Evolutionary conservation across 371 early-diverging fungal genomes (phyloP), one percentile per base, ranked within the genome.

Genomic region (Syncephalis plumigaleata): DNA sequence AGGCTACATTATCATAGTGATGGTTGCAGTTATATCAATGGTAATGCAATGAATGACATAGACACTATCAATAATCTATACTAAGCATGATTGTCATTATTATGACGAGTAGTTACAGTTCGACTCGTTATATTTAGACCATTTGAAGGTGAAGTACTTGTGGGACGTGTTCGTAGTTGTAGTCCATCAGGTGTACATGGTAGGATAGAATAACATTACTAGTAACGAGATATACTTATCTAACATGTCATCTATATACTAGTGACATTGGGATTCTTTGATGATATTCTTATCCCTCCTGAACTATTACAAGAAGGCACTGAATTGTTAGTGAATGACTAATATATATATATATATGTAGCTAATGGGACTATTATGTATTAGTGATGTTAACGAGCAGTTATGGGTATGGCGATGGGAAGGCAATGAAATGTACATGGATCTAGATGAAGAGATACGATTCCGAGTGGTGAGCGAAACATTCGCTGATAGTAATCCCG

Each of bases 211-310:
- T 24, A 11, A n/a, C 11, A 31, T 24, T 16, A 8, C 46, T 39
- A 42, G 25, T 43, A 7, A 22, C 1, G 21, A 22, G 37, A 9
- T 13, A 44, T 24, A 23, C 11, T 39, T 42, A 25, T 25, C n/a
- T 23, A 25, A 9, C 13, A 7, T 40, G 26, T 24, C 36, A 46
- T 16, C 13, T 27, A 39, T 5, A 25, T n/a, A 45, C 16, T 47
- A 77, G 87, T 90, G 3, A 73, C 89, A 0, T 58, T 92, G 60
- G 83, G 79, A 11, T 94, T 92, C 53, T 93, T 94, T 59, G 87
- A 88, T 59, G 94, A 94, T 61, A 87, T 94, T 15, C 56, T 64
- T 42, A 81, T 94, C 36, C 87, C 91, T 1, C 66, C 73, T 8
- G 59, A 22, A 9, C 47, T 60, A 22, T 56, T 68, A 62, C 65